These are phyloP conservation scores for Zygosaccharomyces gambellarensis DNA, from an alignment of 805 yeast genomes.

Conservation along the genomic window DNA sequence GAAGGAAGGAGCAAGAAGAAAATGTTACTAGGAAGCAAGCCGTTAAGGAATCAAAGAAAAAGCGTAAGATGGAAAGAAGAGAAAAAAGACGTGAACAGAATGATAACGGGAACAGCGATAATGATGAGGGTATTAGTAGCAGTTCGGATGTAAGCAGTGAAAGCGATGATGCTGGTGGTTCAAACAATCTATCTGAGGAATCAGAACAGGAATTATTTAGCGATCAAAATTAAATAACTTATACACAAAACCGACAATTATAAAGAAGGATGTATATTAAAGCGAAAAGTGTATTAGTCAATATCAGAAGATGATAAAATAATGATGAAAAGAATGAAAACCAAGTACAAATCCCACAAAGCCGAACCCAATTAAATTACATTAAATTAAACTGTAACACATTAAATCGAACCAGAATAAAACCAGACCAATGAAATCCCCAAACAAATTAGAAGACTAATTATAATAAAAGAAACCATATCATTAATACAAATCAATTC, in stretches of 20 bases:
- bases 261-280: conserved; percentile 1
- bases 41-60: conserved; percentile 66
- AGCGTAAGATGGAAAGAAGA: conserved; percentile 56
- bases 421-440: neutral
- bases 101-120: conserved; percentile 24
- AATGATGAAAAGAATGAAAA: neutral
- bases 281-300: conserved; percentile 2
- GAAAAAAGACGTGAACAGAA: conserved; percentile 32
- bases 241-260: neutral
- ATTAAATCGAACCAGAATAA: neutral
- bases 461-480: neutral
- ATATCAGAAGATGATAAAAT: conserved; percentile 5
- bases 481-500: conserved; percentile 1
- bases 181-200: conserved; percentile 41
- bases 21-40: conserved; percentile 73
- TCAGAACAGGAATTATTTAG: conserved; percentile 45
- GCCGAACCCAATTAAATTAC: neutral
- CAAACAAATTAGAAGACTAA: neutral
- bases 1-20: conserved; percentile 73
- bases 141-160: conserved; percentile 27
- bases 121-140: conserved; percentile 17
- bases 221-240: conserved; percentile 35
- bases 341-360: conserved; percentile 2
- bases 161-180: conserved; percentile 32
- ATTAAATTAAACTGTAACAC: neutral